Evolutionary conservation across 345 rosid genomes (phyloP).

Genomic region (Eucalyptus decipiens): DNA sequence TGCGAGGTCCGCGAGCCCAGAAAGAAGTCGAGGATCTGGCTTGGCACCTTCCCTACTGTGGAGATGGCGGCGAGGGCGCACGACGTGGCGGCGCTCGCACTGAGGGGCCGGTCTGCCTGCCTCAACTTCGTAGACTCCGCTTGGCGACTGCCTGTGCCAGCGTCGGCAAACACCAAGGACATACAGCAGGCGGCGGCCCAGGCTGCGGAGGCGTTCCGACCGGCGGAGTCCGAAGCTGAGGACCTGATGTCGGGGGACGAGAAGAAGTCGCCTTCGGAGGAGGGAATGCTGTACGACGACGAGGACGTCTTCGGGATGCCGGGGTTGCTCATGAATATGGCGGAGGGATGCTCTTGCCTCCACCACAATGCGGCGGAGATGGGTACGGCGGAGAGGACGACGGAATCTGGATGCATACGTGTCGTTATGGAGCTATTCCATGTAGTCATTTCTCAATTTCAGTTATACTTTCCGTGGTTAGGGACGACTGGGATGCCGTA

Average conservation of each 20-base stretch:
- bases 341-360: constrained; percentile 68
- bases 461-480: no score
- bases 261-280: constrained; percentile 12
- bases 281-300: constrained; percentile 30
- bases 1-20: constrained; percentile 79
- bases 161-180: constrained; percentile 40
- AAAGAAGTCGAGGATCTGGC: constrained; percentile 82
- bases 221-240: neutral
- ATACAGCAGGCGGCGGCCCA: constrained; percentile 70
- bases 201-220: constrained; percentile 40
- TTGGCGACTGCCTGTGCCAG: constrained; percentile 62
- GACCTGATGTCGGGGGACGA: constrained; percentile 20
- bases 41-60: constrained; percentile 59
- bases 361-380: constrained; percentile 24
- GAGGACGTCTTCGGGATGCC: constrained; percentile 64
- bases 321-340: constrained; percentile 49
- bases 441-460: neutral
- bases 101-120: constrained; percentile 67
- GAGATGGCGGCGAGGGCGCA: constrained; percentile 97
- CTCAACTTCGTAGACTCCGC: constrained; percentile 83
- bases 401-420: constrained; percentile 25
- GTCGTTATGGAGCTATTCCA: constrained; percentile 44
- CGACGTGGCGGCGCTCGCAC: constrained; percentile 67
- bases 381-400: constrained; percentile 7
- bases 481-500: neutral